phyloP scores from a whole-genome alignment of 2,329 filamentous ascomycete genomes.

The Hymenotorrendiella dingleyae region DNA sequence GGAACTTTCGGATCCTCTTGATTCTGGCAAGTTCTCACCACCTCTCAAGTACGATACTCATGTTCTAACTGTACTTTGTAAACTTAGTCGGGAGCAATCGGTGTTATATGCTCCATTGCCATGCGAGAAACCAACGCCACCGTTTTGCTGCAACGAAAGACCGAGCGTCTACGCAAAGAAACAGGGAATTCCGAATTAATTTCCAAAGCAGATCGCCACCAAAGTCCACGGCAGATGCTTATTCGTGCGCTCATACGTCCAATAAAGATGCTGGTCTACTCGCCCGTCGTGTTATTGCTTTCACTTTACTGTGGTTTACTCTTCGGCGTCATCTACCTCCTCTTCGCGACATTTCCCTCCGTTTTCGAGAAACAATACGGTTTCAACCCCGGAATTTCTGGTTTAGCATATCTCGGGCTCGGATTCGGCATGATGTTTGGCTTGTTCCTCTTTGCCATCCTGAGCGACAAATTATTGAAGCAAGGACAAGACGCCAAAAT shows the following conservation, averaged over 20 bases:
- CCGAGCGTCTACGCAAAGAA: conserved; percentile 29
- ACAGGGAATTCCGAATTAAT: conserved; percentile 42
- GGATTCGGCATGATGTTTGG: conserved; percentile 13
- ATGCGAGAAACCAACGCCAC: conserved; percentile 36
- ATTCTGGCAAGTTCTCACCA: too few relatives aligned
- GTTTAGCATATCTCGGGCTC: conserved; percentile 41
- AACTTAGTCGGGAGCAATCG: too few relatives aligned
- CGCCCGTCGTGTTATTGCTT: conserved; percentile 30
- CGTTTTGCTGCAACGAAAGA: conserved; percentile 31
- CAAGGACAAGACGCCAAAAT: not conserved
- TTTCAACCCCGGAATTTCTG: conserved; percentile 36
- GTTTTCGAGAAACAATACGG: conserved; percentile 31
- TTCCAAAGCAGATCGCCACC: conserved; percentile 31
- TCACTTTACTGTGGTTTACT: conserved; percentile 12
- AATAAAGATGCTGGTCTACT: conserved; percentile 34
- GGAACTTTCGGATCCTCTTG: conserved; percentile 40
- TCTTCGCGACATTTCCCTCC: conserved; percentile 21
- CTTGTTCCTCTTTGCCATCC: not conserved
- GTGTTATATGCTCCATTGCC: conserved; percentile 38
- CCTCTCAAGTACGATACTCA: too few relatives aligned
- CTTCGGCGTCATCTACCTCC: conserved; percentile 10
- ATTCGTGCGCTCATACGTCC: conserved; percentile 41
- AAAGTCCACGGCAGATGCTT: conserved; percentile 29
- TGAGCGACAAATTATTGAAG: not conserved
- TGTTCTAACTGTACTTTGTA: too few relatives aligned